phyloP scores from a whole-genome alignment of 805 yeast genomes.

The Ogataea salicorniae region DNA sequence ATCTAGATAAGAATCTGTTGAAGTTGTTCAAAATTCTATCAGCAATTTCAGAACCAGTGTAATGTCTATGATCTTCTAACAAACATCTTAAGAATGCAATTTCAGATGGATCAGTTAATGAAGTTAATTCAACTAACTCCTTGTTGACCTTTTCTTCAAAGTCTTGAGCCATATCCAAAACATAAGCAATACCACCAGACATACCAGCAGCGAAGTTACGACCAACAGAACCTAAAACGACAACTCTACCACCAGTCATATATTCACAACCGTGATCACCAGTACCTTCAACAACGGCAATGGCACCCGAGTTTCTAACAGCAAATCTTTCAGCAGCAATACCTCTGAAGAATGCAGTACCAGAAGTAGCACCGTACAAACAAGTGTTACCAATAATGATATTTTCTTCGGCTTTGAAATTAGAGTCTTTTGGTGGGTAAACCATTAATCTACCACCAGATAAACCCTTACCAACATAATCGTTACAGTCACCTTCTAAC shows the following conservation, averaged over 20 bases:
- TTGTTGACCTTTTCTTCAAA: conserved; percentile 73
- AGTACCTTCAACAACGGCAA: conserved; percentile 92
- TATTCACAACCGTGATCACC: conserved; percentile 99
- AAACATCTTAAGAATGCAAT: conserved; percentile 90
- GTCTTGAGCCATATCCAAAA: conserved; percentile 91
- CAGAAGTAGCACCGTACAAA: conserved; percentile 96
- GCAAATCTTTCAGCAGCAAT: conserved; percentile 98
- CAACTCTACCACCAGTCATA: conserved; percentile 99
- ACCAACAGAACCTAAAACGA: conserved; percentile 86
- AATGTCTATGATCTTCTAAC: conserved; percentile 92
- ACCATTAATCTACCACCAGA: conserved; percentile 93
- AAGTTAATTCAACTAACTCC: conserved; percentile 76
- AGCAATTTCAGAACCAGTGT: conserved; percentile 90
- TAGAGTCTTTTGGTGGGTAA: conserved; percentile 82
- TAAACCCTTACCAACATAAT: conserved; percentile 95
- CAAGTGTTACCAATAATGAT: conserved; percentile 96
- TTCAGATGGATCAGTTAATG: conserved; percentile 80
- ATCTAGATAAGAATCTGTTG: conserved; percentile 80
- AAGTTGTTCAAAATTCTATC: conserved; percentile 77
- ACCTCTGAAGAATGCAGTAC: conserved; percentile 91
- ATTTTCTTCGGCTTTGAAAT: conserved; percentile 91
- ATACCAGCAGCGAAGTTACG: conserved; percentile 96
- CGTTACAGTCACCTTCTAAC: conserved; percentile 96
- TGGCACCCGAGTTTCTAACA: conserved; percentile 97
- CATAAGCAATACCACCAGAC: conserved; percentile 99